Evolutionary conservation across 1,284 basidiomycete genomes (phyloP).

Genomic region (Malassezia restricta): DNA sequence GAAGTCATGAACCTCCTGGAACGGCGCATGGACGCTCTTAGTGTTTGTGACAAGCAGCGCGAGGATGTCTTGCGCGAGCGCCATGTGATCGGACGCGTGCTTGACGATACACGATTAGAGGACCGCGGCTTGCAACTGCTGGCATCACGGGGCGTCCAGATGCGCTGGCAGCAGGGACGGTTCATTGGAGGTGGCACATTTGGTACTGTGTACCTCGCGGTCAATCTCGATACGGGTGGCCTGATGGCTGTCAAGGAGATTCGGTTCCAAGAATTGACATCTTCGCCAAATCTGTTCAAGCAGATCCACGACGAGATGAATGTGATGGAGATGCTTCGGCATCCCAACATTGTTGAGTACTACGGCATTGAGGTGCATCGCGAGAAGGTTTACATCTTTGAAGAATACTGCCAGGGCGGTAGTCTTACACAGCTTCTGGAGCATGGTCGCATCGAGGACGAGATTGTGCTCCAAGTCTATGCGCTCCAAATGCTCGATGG

Average conservation of each 20-base stretch:
- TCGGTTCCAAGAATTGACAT: constrained; percentile 78
- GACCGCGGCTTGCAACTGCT: constrained; percentile 41
- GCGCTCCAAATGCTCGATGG: constrained; percentile 95
- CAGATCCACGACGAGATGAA: constrained; percentile 94
- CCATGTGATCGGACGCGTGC: constrained; percentile 37
- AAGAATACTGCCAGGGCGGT: constrained; percentile 95
- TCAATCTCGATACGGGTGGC: constrained; percentile 89
- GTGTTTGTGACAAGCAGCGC: constrained; percentile 33
- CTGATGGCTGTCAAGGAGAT: constrained; percentile 99
- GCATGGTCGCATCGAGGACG: constrained; percentile 90
- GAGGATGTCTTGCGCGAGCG: constrained; percentile 33
- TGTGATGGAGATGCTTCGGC: constrained; percentile 97
- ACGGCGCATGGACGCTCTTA: constrained; percentile 30
- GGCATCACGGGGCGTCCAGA: constrained; percentile 74
- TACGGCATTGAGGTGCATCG: constrained; percentile 98
- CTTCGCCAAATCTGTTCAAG: constrained; percentile 56
- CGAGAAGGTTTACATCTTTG: constrained; percentile 97
- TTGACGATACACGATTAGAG: constrained; percentile 42
- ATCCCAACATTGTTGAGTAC: constrained; percentile 97
- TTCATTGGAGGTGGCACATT: constrained; percentile 97
- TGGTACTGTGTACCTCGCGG: constrained; percentile 73
- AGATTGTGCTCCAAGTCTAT: constrained; percentile 87
- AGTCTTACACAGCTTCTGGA: constrained; percentile 80
- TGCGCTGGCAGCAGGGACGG: constrained; percentile 95
- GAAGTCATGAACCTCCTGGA: constrained; percentile 25